Evolutionary conservation across 768 basidiomycete genomes (phyloP).

Genomic region (Leccinum obscurum): DNA sequence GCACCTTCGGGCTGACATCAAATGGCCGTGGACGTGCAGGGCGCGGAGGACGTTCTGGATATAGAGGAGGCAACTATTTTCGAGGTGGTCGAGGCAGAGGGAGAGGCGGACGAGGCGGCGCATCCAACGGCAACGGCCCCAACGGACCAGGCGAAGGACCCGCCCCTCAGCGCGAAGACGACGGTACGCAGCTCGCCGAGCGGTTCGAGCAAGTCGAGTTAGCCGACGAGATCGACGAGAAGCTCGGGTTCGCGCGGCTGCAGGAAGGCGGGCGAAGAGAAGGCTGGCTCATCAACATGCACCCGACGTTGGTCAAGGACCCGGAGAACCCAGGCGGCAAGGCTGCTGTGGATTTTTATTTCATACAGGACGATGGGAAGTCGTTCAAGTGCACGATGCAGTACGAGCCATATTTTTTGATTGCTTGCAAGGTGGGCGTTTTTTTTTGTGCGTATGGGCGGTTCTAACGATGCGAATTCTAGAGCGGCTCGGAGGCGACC

Average conservation of each 20-base stretch:
- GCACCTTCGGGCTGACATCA: slow-evolving; percentile 56
- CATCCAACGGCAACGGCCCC: slow-evolving; percentile 21
- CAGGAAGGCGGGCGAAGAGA: slow-evolving; percentile 77
- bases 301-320: slow-evolving; percentile 91
- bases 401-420: slow-evolving; percentile 94
- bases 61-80: slow-evolving; percentile 34
- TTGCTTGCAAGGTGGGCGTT: slow-evolving; percentile 78
- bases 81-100: slow-evolving; percentile 55
- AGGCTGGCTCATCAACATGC: slow-evolving; percentile 99
- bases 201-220: slow-evolving; percentile 77
- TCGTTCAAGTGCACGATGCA: slow-evolving; percentile 94
- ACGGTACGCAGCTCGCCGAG: slow-evolving; percentile 85
- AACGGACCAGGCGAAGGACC: slow-evolving; percentile 44
- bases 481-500: slow-evolving; percentile 83
- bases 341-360: slow-evolving; percentile 94
- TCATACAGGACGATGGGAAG: slow-evolving; percentile 94
- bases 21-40: slow-evolving; percentile 41
- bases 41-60: slow-evolving; percentile 39
- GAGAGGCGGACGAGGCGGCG: slow-evolving; percentile 36
- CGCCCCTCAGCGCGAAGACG: slow-evolving; percentile 76
- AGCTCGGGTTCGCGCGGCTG: slow-evolving; percentile 81
- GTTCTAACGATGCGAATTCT: slow-evolving; percentile 10
- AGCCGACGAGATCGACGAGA: slow-evolving; percentile 89
- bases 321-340: slow-evolving; percentile 80
- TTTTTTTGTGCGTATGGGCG: not conserved